Evolutionary conservation across 805 yeast genomes (phyloP).

Genomic region (Saccharomycopsis amapae): DNA sequence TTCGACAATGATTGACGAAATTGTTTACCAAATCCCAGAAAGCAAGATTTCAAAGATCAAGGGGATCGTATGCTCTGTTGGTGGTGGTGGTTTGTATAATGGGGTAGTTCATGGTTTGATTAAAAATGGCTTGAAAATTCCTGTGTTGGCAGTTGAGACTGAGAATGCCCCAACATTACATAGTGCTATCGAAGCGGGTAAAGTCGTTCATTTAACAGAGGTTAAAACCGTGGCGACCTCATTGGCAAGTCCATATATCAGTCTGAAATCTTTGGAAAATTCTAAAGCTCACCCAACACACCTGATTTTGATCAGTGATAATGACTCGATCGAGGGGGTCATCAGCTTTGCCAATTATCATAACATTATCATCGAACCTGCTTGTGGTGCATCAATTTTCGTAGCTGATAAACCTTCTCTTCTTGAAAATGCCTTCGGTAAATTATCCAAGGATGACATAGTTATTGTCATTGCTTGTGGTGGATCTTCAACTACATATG

Average conservation of each 20-base stretch:
- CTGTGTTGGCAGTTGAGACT: slow-evolving; percentile 51
- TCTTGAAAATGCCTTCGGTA: slow-evolving; percentile 26
- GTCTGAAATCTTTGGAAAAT: slow-evolving; percentile 41
- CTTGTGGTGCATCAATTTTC: slow-evolving; percentile 64
- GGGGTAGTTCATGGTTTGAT: slow-evolving; percentile 43
- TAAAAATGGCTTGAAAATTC: slow-evolving; percentile 30
- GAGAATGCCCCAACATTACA: slow-evolving; percentile 54
- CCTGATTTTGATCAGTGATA: slow-evolving; percentile 43
- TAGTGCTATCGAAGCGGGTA: slow-evolving; percentile 40
- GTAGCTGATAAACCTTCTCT: slow-evolving; percentile 37
- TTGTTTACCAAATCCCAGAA: slow-evolving; percentile 27
- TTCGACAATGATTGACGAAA: slow-evolving; percentile 40
- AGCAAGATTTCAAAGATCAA: slow-evolving; percentile 29
- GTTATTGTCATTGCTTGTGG: slow-evolving; percentile 57
- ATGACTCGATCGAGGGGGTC: slow-evolving; percentile 49
- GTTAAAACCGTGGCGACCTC: slow-evolving; percentile 55
- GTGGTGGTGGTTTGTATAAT: slow-evolving; percentile 53
- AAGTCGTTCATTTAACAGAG: slow-evolving; percentile 35
- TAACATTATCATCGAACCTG: slow-evolving; percentile 55
- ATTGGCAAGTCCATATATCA: slow-evolving; percentile 54
- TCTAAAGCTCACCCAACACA: slow-evolving; percentile 33
- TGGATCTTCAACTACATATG: slow-evolving; percentile 34
- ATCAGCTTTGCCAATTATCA: slow-evolving; percentile 43
- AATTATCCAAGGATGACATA: slow-evolving; percentile 34
- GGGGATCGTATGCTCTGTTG: slow-evolving; percentile 47